These are phyloP conservation scores for Dendrocalamus sinicus DNA, from an alignment of 176 grass and related monocot genomes.

Conservation along the genomic window DNA sequence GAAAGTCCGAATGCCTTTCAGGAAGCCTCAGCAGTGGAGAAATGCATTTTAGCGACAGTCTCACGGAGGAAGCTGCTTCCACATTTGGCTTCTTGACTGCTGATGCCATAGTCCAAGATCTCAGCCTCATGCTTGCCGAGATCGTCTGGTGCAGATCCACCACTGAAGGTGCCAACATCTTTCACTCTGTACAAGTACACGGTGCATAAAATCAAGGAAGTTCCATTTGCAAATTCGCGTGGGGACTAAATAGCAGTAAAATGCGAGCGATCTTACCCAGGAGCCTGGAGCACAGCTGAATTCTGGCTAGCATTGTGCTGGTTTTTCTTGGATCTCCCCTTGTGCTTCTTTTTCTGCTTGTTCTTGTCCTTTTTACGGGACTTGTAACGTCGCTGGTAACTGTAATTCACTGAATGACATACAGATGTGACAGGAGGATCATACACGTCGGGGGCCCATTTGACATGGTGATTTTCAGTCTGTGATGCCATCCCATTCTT, in stretches of 20 bases:
- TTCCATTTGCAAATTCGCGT: background rate
- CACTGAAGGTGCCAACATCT: background rate
- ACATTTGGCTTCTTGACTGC: slow-evolving; percentile 62
- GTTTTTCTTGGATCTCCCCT: slow-evolving; percentile 56
- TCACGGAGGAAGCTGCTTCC: slow-evolving; percentile 70
- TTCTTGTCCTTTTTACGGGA: slow-evolving; percentile 56
- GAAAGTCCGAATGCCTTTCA: slow-evolving; percentile 13
- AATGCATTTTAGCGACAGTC: slow-evolving; percentile 56
- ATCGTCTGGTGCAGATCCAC: background rate
- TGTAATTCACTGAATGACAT: slow-evolving; percentile 60
- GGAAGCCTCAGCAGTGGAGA: slow-evolving; percentile 63
- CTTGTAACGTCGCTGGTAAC: slow-evolving; percentile 50
- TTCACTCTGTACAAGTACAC: slow-evolving; percentile 40
- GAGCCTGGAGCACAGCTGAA: slow-evolving; percentile 28
- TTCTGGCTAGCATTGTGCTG: slow-evolving; percentile 28
- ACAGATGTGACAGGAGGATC: slow-evolving; percentile 68
- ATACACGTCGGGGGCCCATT: slow-evolving; percentile 76
- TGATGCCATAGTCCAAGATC: slow-evolving; percentile 54
- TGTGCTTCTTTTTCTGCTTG: slow-evolving; percentile 69
- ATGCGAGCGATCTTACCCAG: slow-evolving; percentile 37
- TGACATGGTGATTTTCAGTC: slow-evolving; percentile 44
- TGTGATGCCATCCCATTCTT: slow-evolving; percentile 48
- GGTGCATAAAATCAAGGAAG: background rate
- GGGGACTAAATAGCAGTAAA: background rate
- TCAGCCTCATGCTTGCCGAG: slow-evolving; percentile 19